Evolutionary conservation across 1,284 basidiomycete species (phyloP).

Genomic region (Malassezia yamatoensis): DNA sequence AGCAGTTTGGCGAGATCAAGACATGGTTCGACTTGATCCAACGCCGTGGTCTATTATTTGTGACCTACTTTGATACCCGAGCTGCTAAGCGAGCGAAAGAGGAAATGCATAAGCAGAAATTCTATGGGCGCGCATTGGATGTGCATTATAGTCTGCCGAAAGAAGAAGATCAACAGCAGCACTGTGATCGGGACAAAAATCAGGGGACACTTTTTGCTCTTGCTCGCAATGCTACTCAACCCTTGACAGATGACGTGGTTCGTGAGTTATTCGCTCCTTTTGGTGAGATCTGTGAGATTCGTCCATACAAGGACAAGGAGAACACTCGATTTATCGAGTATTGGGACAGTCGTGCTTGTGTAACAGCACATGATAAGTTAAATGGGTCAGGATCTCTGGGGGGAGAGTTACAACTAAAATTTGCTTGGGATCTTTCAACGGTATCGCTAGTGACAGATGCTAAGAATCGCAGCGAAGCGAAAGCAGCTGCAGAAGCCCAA

Average conservation of each 20-base stretch:
- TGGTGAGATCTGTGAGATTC: constrained; percentile 76
- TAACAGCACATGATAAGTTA: constrained; percentile 70
- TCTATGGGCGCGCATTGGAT: constrained; percentile 62
- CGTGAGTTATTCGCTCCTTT: constrained; percentile 71
- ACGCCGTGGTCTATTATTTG: constrained; percentile 90
- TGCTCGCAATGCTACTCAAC: constrained; percentile 59
- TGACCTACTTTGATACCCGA: constrained; percentile 85
- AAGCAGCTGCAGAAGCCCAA: constrained; percentile 24
- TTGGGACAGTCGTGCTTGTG: constrained; percentile 51
- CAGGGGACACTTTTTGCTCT: constrained; percentile 77
- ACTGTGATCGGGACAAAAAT: constrained; percentile 73
- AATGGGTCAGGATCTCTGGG: constrained; percentile 68
- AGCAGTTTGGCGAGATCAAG: constrained; percentile 85
- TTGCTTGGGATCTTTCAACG: constrained; percentile 64
- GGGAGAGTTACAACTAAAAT: constrained; percentile 73
- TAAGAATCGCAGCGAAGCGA: constrained; percentile 21
- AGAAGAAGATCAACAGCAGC: constrained; percentile 63
- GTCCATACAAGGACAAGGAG: constrained; percentile 31
- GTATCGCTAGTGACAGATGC: constrained; percentile 17
- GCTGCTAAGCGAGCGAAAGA: constrained; percentile 82
- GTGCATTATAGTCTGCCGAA: constrained; percentile 92
- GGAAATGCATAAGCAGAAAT: constrained; percentile 51
- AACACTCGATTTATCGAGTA: constrained; percentile 26
- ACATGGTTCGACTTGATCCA: constrained; percentile 90
- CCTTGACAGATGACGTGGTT: constrained; percentile 71